A percentile compares a stretch with the other conserved stretches of the same genome.
Conservation (phyloP, 2,329 filamentous ascomycete species). For the Nothophoma quercina region DNA sequence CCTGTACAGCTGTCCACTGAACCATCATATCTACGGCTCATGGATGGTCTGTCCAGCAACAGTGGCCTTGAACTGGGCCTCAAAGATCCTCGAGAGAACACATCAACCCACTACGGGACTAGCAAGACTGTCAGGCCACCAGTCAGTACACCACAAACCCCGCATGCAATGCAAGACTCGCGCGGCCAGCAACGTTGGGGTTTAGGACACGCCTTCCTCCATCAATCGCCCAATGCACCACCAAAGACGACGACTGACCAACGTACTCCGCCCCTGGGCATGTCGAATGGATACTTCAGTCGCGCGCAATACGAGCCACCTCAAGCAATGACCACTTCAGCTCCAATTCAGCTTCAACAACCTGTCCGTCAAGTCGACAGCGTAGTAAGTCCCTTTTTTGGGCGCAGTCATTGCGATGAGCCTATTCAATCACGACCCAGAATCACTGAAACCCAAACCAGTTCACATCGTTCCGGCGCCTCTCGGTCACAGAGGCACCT, state of each 20-base stretch:
- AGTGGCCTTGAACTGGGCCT: slow-evolving; percentile 34
- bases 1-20: slow-evolving; percentile 26
- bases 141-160: neutral
- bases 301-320: slow-evolving; percentile 10
- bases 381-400: slow-evolving; percentile 54
- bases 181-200: slow-evolving; percentile 18
- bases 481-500: slow-evolving; percentile 36
- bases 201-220: slow-evolving; percentile 26
- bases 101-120: neutral
- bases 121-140: slow-evolving; percentile 4
- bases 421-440: slow-evolving; percentile 18
- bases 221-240: slow-evolving; percentile 24
- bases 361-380: slow-evolving; percentile 29
- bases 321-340: neutral
- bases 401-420: slow-evolving; percentile 26
- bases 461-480: slow-evolving; percentile 37
- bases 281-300: slow-evolving; percentile 11
- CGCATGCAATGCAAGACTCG: neutral
- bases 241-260: slow-evolving; percentile 3
- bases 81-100: slow-evolving; percentile 34
- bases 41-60: slow-evolving; percentile 38
- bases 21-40: slow-evolving; percentile 41
- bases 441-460: slow-evolving; percentile 37
- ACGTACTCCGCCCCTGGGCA: neutral
- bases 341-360: slow-evolving; percentile 1